Evolutionary conservation across 768 basidiomycete species (phyloP).

Genomic region (Calocera cornea): DNA sequence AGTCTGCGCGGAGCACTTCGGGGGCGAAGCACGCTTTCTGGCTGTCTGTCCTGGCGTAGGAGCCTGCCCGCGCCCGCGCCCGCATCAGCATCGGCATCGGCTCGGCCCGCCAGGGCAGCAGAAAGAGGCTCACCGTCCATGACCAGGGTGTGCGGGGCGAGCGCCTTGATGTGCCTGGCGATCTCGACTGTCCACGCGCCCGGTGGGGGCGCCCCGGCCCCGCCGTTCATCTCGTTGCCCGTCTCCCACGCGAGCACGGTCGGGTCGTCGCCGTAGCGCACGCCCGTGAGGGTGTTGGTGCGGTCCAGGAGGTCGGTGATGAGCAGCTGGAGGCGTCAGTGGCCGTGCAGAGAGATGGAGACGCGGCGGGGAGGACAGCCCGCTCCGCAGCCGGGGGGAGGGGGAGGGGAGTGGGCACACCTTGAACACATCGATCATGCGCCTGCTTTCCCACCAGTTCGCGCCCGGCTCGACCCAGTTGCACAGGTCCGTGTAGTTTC

Average conservation of each 20-base stretch:
- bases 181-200: slow-evolving; percentile 16
- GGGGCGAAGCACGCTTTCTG: slow-evolving; percentile 12
- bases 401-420: no score
- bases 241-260: slow-evolving; percentile 20
- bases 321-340: slow-evolving; percentile 9
- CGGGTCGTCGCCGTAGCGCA: slow-evolving; percentile 17
- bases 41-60: slow-evolving; percentile 16
- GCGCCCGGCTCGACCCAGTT: slow-evolving; percentile 13
- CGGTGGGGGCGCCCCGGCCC: slow-evolving; percentile 13
- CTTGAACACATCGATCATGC: slow-evolving; percentile 13
- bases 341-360: background rate
- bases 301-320: slow-evolving; percentile 18
- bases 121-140: slow-evolving; percentile 11
- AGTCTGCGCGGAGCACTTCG: slow-evolving; percentile 13
- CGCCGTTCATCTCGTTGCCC: slow-evolving; percentile 18
- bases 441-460: slow-evolving; percentile 15
- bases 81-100: background rate
- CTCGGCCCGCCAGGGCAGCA: background rate
- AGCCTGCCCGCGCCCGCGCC: slow-evolving; percentile 6
- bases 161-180: slow-evolving; percentile 15
- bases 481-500: slow-evolving; percentile 9
- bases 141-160: slow-evolving; percentile 17
- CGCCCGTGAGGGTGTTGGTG: slow-evolving; percentile 18
- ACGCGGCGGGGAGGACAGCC: no score
- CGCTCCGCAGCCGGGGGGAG: no score